A percentile compares a stretch with the other conserved stretches of the same genome.
Evolutionary conservation across 345 rosid species (phyloP).

Genomic region (Salix viminalis): DNA sequence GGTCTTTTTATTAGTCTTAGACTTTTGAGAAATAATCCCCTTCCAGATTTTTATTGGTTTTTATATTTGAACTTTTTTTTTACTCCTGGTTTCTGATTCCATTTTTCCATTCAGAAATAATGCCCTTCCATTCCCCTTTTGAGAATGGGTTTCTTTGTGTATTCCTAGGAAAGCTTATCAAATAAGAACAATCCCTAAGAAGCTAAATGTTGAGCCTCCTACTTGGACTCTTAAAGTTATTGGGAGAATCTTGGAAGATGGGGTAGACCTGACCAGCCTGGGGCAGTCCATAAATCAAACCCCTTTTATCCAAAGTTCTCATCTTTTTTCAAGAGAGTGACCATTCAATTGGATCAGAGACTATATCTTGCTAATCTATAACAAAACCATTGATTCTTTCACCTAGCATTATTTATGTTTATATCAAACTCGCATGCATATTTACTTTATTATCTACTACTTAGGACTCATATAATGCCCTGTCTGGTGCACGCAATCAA

Average conservation of each 20-base stretch:
- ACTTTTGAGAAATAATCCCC: too few species aligned
- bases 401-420: not conserved
- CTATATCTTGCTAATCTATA: conserved; percentile 76
- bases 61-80: too few species aligned
- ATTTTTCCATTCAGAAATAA: too few species aligned
- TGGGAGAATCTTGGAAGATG: conserved; percentile 94
- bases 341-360: conserved; percentile 84
- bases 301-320: conserved; percentile 79
- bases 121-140: too few species aligned
- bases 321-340: conserved; percentile 84
- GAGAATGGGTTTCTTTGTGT: too few species aligned
- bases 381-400: not conserved
- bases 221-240: conserved; percentile 90
- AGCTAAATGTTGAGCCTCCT: conserved; percentile 86
- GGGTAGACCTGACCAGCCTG: conserved; percentile 89
- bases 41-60: too few species aligned
- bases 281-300: conserved; percentile 64
- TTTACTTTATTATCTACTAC: not conserved
- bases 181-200: conserved; percentile 62
- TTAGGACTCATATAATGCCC: not conserved
- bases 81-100: too few species aligned
- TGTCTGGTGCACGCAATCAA: not conserved
- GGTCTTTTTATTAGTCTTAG: too few species aligned
- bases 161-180: conserved; percentile 43
- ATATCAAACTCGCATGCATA: not conserved